Evolutionary conservation across 2,329 filamentous ascomycete genomes (phyloP).

Genomic region (Colletotrichum sp.): DNA sequence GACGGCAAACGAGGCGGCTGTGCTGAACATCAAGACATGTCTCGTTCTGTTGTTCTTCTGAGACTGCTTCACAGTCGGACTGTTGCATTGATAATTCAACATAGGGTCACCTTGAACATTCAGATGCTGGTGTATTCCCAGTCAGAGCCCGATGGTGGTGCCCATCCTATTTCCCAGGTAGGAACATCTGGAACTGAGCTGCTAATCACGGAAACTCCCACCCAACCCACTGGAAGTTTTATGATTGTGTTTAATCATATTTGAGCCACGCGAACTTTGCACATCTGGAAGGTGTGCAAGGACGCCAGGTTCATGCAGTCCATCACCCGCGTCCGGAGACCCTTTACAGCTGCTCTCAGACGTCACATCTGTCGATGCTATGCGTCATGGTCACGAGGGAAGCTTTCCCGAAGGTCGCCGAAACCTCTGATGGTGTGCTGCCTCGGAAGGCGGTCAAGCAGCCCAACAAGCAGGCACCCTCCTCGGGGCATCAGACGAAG

Average conservation of each 20-base stretch:
- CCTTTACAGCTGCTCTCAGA: neutral
- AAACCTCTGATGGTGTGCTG: neutral
- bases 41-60: neutral
- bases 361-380: neutral
- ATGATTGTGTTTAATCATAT: neutral
- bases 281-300: neutral
- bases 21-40: neutral
- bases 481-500: conserved; percentile 7
- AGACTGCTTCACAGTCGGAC: neutral
- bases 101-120: neutral
- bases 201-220: neutral
- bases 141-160: neutral
- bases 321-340: neutral
- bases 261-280: neutral
- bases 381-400: conserved; percentile 2
- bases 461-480: conserved; percentile 8
- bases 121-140: neutral
- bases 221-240: neutral
- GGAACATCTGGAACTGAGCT: neutral
- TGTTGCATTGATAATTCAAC: neutral
- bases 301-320: conserved; percentile 2
- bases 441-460: neutral
- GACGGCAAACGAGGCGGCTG: neutral
- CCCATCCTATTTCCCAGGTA: neutral
- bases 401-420: neutral